Base-by-base conservation (phyloP, 768 basidiomycete genomes). In the Podaxis carcinomalis region DNA sequence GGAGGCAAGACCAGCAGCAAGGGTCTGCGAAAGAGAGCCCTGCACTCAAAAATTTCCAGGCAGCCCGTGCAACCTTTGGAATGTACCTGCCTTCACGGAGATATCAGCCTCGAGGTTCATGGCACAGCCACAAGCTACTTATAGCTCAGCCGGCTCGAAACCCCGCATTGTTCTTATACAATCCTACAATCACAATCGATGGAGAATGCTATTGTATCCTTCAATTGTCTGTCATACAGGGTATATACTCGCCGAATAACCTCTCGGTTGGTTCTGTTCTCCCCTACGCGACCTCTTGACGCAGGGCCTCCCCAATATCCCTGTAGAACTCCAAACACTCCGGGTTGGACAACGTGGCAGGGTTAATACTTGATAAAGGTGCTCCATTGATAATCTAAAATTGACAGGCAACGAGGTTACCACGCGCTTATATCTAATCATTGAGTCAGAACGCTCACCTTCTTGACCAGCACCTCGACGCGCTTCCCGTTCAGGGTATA, bases 401-500 rank as follows among this genome's bases (percentile, higher is more conserved):
- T 58, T 53, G 47, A 51, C 21, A 62, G 42, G 51, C 56, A 61
- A 55, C 62, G 63, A 53, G 55, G 54, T 57, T 53, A 39, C 46
- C 67, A 66, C 63, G 66, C 63, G 61, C 11, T 52, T 28, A 62
- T 60, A 62, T 19, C 37, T 57, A 49, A 35, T 55, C 54, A 55
- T 35, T 28, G 58, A 52, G 50, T 59, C 57, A 42, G 50, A 52
- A 63, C 42, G 16, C 72, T 65, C 63, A 85, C 86, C 83, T 89
- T 90, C 72, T 88, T 89, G 40, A 90, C 85, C 10, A 87, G 79
- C 7, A 91, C 88, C 71, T 92, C 90, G 50, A 93, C 89, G 46
- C 87, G 82, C 69, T 92, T 93, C 37, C 87, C 87, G 64, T 91
- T 92, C 62, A 92, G 73, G 21, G 91, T 93, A 68, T 92, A 88